Conservation (phyloP, 2,329 filamentous ascomycete species). For the Nigrospora osmanthi region DNA sequence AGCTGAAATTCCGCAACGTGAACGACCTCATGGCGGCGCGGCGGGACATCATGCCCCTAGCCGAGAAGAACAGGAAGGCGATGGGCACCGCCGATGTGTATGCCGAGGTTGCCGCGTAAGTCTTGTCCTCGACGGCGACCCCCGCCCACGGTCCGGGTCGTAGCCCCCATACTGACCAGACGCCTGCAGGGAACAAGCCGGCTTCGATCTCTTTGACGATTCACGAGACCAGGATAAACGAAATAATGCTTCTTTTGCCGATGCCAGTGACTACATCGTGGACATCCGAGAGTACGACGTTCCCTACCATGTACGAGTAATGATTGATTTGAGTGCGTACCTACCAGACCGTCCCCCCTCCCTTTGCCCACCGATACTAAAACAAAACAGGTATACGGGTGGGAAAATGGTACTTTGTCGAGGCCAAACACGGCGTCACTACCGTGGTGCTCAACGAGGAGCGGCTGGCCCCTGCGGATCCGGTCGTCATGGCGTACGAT, state of each 20-base stretch:
- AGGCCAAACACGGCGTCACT: conserved; percentile 84
- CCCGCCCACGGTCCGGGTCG: no score
- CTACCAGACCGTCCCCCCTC: background rate
- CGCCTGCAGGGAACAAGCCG: conserved; percentile 19
- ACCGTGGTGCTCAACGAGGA: conserved; percentile 82
- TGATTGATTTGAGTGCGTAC: conserved; percentile 75
- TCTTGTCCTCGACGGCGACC: conserved; percentile 8
- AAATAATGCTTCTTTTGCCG: conserved; percentile 65
- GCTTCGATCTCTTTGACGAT: conserved; percentile 89
- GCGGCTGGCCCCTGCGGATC: conserved; percentile 81
- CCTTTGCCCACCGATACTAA: background rate
- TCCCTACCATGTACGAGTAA: conserved; percentile 96
- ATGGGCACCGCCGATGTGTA: conserved; percentile 98
- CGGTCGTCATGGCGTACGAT: conserved; percentile 98
- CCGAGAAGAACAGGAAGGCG: conserved; percentile 93
- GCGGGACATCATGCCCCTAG: conserved; percentile 78
- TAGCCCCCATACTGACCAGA: conserved; percentile 6
- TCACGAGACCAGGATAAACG: conserved; percentile 72
- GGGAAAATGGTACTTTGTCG: conserved; percentile 94
- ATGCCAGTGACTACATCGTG: conserved; percentile 94
- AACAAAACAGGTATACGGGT: conserved; percentile 72
- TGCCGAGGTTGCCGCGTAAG: conserved; percentile 84
- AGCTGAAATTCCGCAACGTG: conserved; percentile 83
- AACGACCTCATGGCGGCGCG: conserved; percentile 77
- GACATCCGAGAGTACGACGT: conserved; percentile 99